Conservation (phyloP, 2,329 filamentous ascomycete genomes). For the Fusarium papillatum region DNA sequence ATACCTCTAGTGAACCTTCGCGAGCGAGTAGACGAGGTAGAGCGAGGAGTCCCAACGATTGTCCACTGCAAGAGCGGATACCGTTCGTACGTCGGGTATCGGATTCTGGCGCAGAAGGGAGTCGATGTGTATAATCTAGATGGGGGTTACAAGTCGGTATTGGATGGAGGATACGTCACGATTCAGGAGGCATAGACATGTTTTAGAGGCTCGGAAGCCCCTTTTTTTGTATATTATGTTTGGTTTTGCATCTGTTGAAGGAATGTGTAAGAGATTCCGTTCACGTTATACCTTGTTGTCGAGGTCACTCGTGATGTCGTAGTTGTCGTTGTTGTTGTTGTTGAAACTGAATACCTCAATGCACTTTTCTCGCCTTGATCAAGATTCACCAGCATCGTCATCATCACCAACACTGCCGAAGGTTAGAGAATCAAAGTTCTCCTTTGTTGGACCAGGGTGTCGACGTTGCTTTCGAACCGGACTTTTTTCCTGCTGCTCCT, state of each 20-base stretch:
- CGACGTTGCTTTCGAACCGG: constrained; percentile 6
- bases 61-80: constrained; percentile 12
- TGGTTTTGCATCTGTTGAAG: constrained; percentile 27
- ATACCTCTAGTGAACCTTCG: constrained; percentile 10
- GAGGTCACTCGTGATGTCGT: constrained; percentile 3
- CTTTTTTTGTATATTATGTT: constrained; percentile 24
- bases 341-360: constrained; percentile 25
- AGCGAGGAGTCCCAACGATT: neutral
- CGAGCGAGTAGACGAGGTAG: neutral
- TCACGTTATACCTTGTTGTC: constrained; percentile 11
- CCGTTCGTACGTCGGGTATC: neutral
- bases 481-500: constrained; percentile 14
- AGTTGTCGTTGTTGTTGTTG: neutral
- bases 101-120: neutral
- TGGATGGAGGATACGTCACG: constrained; percentile 15
- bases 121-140: constrained; percentile 3
- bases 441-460: constrained; percentile 10
- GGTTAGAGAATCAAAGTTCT: neutral
- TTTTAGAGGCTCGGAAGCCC: neutral
- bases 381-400: constrained; percentile 31
- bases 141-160: neutral
- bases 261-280: constrained; percentile 32
- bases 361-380: constrained; percentile 21
- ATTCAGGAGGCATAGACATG: constrained; percentile 8
- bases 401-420: constrained; percentile 12